Conservation (phyloP, 73 alveolate species). For the Effrenium voratum region DNA sequence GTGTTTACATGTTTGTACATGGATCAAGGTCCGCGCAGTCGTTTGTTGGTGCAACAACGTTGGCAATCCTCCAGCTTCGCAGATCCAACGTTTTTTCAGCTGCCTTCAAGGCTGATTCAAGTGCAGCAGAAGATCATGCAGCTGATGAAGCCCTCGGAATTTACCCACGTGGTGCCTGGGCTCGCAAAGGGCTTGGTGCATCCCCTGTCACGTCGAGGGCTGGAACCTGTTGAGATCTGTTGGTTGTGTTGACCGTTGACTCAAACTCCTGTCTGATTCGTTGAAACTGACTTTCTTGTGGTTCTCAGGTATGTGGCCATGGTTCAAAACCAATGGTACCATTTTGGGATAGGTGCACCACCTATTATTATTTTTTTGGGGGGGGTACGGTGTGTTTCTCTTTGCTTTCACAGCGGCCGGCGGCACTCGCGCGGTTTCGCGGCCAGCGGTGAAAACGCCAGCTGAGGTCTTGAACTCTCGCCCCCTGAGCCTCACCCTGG, state of each 20-base stretch:
- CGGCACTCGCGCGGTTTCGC: neutral
- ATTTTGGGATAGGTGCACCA: neutral
- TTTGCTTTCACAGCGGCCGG: neutral
- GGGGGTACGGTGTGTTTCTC: neutral
- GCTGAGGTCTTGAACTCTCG: slow-evolving; percentile 19
- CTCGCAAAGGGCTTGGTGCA: neutral
- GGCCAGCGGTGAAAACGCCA: neutral
- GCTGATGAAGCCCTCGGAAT: slow-evolving; percentile 20
- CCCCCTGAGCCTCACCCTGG: slow-evolving; percentile 15
- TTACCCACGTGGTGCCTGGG: slow-evolving; percentile 18
- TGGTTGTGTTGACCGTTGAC: neutral
- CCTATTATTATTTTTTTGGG: neutral
- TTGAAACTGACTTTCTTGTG: neutral
- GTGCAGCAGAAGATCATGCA: slow-evolving; percentile 27
- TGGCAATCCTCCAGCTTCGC: too few relatives aligned
- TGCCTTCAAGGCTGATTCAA: slow-evolving; percentile 10
- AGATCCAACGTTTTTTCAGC: too few relatives aligned
- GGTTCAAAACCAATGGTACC: neutral
- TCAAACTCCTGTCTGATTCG: neutral
- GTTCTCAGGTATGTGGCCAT: neutral
- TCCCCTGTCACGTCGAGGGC: neutral
- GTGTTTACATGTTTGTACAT: too few relatives aligned
- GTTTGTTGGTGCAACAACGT: too few relatives aligned
- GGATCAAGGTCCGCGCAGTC: too few relatives aligned
- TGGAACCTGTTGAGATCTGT: neutral